phyloP scores from a whole-genome alignment of 2,329 filamentous ascomycete genomes.

The Verticillium albo-atrum region DNA sequence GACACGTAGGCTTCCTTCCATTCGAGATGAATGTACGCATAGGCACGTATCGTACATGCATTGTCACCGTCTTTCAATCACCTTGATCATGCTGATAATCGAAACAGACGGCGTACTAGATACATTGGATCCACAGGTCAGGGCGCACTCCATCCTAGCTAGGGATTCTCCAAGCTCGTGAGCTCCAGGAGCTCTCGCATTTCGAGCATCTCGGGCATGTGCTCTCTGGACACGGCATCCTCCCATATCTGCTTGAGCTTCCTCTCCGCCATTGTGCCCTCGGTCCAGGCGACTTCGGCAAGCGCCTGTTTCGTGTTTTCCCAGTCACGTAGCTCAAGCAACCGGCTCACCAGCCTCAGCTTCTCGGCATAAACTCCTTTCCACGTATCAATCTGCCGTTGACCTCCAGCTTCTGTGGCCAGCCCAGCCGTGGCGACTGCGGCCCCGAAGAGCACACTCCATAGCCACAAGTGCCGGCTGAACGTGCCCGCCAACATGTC shows the following conservation, averaged over 20 bases:
- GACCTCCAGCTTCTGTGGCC: conserved; percentile 27
- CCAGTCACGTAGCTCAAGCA: conserved; percentile 33
- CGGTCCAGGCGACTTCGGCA: conserved; percentile 32
- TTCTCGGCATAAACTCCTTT: conserved; percentile 34
- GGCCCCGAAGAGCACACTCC: conserved; percentile 40
- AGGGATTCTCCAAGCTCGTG: neutral
- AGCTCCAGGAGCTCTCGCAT: neutral
- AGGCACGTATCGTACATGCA: no score
- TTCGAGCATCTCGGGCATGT: neutral
- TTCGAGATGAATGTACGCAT: no score
- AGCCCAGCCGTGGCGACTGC: conserved; percentile 33
- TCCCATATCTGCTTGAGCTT: conserved; percentile 37
- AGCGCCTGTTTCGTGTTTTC: conserved; percentile 29
- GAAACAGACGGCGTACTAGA: no score
- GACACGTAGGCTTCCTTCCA: no score
- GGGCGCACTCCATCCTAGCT: neutral
- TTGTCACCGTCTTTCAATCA: no score
- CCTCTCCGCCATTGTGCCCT: conserved; percentile 33
- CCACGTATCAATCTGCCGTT: conserved; percentile 31
- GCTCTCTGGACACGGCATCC: conserved; percentile 22
- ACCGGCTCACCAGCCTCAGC: conserved; percentile 31
- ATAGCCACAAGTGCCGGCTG: conserved; percentile 38
- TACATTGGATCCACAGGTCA: neutral
- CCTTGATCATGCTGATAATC: no score
- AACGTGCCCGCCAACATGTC: conserved; percentile 35